Percentiles rank a stretch among this genome's conserved stretches.
Conservation (phyloP, 2,329 filamentous ascomycete species). For the Penicillium nordicum region DNA sequence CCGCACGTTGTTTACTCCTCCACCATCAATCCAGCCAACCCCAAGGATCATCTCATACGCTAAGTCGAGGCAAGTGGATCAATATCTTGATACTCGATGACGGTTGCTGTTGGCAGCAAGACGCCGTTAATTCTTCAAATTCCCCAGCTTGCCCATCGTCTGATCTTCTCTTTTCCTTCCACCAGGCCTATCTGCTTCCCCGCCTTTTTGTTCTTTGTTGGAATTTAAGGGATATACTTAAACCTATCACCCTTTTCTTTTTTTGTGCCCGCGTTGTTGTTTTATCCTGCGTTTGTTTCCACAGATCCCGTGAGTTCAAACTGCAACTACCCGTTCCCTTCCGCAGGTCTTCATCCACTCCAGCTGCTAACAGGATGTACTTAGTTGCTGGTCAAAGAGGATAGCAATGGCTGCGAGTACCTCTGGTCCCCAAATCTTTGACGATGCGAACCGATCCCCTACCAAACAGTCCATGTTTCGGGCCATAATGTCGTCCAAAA, state of each 20-base stretch:
- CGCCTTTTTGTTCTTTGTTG: slow-evolving; percentile 7
- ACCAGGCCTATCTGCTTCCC: slow-evolving; percentile 3
- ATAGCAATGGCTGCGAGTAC: slow-evolving; percentile 35
- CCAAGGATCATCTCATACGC: slow-evolving; percentile 21
- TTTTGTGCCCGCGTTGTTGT: slow-evolving; percentile 13
- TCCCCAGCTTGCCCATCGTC: slow-evolving; percentile 17
- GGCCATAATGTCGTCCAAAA: slow-evolving; percentile 52
- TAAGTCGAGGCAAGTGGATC: slow-evolving; percentile 21
- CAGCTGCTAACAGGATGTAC: slow-evolving; percentile 16
- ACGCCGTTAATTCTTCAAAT: slow-evolving; percentile 26
- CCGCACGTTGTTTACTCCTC: slow-evolving; percentile 34
- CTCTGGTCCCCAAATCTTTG: slow-evolving; percentile 35
- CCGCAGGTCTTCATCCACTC: not conserved
- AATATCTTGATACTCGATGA: slow-evolving; percentile 22
- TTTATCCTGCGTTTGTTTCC: slow-evolving; percentile 15
- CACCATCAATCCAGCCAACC: slow-evolving; percentile 27
- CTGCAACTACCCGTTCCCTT: slow-evolving; percentile 17
- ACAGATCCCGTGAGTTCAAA: slow-evolving; percentile 19
- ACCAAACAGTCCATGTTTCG: slow-evolving; percentile 49
- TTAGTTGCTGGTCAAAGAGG: slow-evolving; percentile 33
- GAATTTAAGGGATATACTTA: not conserved
- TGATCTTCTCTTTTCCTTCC: slow-evolving; percentile 16
- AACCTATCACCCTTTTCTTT: not conserved
- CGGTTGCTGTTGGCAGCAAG: slow-evolving; percentile 24
- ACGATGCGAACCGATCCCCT: slow-evolving; percentile 35